Evolutionary conservation across 2,329 filamentous ascomycete genomes (phyloP), one percentile per base, ranked within the genome.

Genomic region (Xylariaceae sp.): DNA sequence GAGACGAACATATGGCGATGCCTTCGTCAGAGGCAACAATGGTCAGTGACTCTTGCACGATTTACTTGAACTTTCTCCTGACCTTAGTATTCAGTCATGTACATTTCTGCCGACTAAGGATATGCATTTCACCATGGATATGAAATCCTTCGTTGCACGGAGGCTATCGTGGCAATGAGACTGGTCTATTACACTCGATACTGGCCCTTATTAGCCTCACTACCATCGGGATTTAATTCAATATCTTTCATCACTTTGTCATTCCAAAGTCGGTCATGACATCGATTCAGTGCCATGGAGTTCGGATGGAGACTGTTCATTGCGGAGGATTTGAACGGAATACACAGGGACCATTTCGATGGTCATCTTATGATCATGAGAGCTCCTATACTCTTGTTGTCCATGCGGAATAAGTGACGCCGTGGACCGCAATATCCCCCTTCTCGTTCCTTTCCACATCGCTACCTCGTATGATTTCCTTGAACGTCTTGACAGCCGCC

Each of bases 1-100:
- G 76, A 84, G 89, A 69, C 84, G 90, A 69, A 89, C 84, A 57
- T 97, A 96, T 73, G 93, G 93, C 6, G 93, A 97, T 79, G 91
- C 93, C 4, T 97, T 97, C 74, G 89, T 97, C 59, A 84, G 93
- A 74, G 93, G 93, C 67, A 97, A 97, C 77, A 97, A 97, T 71
- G 93, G 93, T 95, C 67, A 60, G 51, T 13, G 50, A 56, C 44
- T 56, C 34, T 39, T 49, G 10, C 17, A 11, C 23, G 51, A 13
- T 10, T 8, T 13, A 3, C 34, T 9, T 44, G n/a, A 13, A 49
- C 30, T 47, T 4, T 18, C 49, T 17, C 50, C 67, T 72, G 53
- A 73, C 64, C 13, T 23, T 9, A 4, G 7, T 35, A 2, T 9
- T 30, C 58, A 88, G 85, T 88, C 60, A 88, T 88, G 85, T 88